phyloP scores from a whole-genome alignment of 2,329 filamentous ascomycete genomes.

The Gnomoniopsis smithogilvyi region DNA sequence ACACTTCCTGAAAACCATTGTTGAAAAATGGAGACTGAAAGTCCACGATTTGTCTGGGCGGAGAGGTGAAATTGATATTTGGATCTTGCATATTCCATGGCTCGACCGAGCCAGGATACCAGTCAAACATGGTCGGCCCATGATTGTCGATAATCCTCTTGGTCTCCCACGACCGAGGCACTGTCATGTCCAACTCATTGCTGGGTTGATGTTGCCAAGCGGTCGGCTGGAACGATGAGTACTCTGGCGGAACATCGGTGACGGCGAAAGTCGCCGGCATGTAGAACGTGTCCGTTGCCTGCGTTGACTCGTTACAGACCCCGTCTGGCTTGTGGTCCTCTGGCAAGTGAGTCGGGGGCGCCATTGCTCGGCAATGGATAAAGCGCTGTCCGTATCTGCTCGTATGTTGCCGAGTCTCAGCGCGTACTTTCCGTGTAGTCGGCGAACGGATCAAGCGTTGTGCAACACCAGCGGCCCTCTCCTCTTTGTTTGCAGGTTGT shows the following conservation, averaged over 20 bases:
- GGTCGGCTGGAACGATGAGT: conserved; percentile 8
- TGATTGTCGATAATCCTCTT: not conserved
- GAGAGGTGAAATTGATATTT: not conserved
- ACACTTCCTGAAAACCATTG: no score
- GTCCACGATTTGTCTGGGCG: not conserved
- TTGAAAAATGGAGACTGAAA: not conserved
- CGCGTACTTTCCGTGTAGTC: no score
- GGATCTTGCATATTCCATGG: conserved; percentile 2
- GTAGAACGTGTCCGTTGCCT: conserved; percentile 6
- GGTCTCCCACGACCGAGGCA: conserved; percentile 6
- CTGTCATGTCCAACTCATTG: conserved; percentile 5
- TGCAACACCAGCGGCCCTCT: not conserved
- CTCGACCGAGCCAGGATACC: not conserved
- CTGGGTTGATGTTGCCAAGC: conserved; percentile 7
- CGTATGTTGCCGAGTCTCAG: not conserved
- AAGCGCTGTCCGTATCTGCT: not conserved
- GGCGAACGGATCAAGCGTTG: not conserved
- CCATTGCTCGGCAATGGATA: conserved; percentile 2
- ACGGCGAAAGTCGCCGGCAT: not conserved
- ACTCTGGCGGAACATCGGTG: not conserved
- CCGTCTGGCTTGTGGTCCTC: not conserved
- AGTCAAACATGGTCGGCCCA: not conserved
- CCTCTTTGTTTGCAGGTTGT: conserved; percentile 10
- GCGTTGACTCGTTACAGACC: conserved; percentile 5
- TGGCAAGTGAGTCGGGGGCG: not conserved